These are phyloP conservation scores for Ambrosia trifida DNA, from an alignment of 129 eudicot species.

Conservation along the genomic window DNA sequence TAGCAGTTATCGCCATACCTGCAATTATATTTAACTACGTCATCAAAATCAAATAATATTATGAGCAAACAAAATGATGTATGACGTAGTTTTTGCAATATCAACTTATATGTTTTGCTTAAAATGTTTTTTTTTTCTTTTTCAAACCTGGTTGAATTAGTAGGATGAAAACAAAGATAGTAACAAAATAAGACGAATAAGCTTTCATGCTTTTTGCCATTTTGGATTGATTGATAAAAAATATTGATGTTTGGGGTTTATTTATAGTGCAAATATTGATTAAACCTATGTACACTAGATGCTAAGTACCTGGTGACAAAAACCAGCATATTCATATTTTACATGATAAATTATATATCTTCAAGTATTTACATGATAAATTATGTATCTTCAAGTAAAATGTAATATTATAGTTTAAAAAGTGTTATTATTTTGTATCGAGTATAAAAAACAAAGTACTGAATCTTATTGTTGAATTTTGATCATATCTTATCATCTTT, in stretches of 20 bases:
- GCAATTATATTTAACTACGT: not conserved
- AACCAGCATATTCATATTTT: not conserved
- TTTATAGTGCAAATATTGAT: conserved; percentile 14
- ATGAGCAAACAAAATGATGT: not conserved
- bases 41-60: not conserved
- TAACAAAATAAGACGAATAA: not conserved
- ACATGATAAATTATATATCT: no score
- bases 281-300: not conserved
- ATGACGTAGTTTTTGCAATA: no score
- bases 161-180: conserved; percentile 14
- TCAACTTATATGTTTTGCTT: no score
- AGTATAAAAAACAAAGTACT: no score
- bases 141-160: conserved; percentile 13
- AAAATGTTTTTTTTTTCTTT: no score
- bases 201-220: conserved; percentile 21
- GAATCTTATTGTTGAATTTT: no score
- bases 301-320: no score
- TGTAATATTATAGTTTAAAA: no score
- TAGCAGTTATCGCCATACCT: not conserved
- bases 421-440: no score
- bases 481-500: no score
- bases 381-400: no score
- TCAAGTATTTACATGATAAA: no score
- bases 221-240: not conserved
- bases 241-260: not conserved